Base-by-base conservation (phyloP, 352 stramenopile species). In the Globisporangium iwayamae region DNA sequence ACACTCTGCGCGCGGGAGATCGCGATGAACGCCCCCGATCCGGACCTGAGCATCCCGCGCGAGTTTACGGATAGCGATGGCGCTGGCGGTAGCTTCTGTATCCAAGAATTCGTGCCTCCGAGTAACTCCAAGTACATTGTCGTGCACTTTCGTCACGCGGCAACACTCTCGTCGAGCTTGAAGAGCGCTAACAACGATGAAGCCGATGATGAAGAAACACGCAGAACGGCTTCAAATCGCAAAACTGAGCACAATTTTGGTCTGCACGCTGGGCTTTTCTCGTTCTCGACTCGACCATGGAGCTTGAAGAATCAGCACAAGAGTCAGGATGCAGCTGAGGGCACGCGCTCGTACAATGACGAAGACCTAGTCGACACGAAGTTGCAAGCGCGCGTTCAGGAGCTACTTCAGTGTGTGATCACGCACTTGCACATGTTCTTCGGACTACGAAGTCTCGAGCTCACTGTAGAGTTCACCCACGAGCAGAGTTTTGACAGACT, bases 1-100 rank as follows among this genome's bases (percentile, higher is more conserved):
- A 46, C 41, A 7, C 47, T 85, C 13, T 82, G 71, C 28, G 48
- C 62, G 2, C 58, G 71, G 0, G 71, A 85, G 55, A 52, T 64
- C 16, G 68, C 64, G 28, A 73, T 82, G 69, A 71, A 60, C 1
- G 52, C 64, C 1, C 5, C 52, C 1, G 61, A 67, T 16, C 69
- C 71, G 0, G 63, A 77, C 8, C 7, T 74, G 18, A 16, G 25
- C 2, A 56, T 77, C 13, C n/a, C 69, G 1, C 66, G 74, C 9
- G 22, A 59, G 18, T 63, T 65, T 9, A 38, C 16, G 3, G 57
- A 43, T 3, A n/a, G 8, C 9, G 52, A 45, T 14, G 62, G 52
- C 16, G 43, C 43, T 48, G 51, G 51, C 11, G 39, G 53, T 2
- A 56, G 41, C 3, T 85, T 80, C 18, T 76, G 72, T 25, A 58